Conservation (phyloP, 129 eudicot genomes). For the Pittosporum tobira region DNA sequence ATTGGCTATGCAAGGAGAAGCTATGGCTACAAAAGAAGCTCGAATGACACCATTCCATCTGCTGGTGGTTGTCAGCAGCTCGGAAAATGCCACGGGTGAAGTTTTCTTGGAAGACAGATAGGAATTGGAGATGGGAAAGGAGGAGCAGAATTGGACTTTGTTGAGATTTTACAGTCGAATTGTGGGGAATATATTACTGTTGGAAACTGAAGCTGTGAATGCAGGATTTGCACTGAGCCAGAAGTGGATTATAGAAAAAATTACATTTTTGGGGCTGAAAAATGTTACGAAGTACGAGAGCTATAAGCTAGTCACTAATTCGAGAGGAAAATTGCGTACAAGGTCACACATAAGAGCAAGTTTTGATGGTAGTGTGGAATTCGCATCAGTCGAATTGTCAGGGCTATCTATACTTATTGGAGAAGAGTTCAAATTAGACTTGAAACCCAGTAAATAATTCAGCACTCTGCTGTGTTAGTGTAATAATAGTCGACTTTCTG, state of each 20-base stretch:
- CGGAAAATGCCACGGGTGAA: slow-evolving; percentile 53
- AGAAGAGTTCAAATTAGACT: slow-evolving; percentile 34
- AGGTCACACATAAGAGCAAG: slow-evolving; percentile 3
- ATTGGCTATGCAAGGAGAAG: slow-evolving; percentile 66
- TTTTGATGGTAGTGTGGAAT: slow-evolving; percentile 24
- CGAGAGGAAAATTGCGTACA: not conserved
- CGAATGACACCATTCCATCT: slow-evolving; percentile 47
- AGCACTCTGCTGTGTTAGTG: too few relatives aligned
- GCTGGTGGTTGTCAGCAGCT: slow-evolving; percentile 39
- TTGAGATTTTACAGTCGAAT: slow-evolving; percentile 30
- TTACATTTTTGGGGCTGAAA: slow-evolving; percentile 58
- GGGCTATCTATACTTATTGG: slow-evolving; percentile 42
- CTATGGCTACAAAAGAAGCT: slow-evolving; percentile 53
- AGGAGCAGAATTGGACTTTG: slow-evolving; percentile 42
- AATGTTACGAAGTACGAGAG: slow-evolving; percentile 16
- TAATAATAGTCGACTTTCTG: too few relatives aligned
- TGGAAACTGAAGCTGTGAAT: slow-evolving; percentile 49
- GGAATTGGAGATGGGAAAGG: slow-evolving; percentile 40
- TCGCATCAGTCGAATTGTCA: slow-evolving; percentile 25
- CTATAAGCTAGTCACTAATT: not conserved
- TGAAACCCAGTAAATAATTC: not conserved
- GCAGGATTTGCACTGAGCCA: slow-evolving; percentile 38
- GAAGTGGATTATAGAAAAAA: slow-evolving; percentile 50
- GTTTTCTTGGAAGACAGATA: slow-evolving; percentile 77
- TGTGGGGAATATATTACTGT: slow-evolving; percentile 10